Evolutionary conservation across 2,329 filamentous ascomycete species (phyloP), one percentile per base, ranked within the genome.

Genomic region (Thielaviopsis ethacetica): DNA sequence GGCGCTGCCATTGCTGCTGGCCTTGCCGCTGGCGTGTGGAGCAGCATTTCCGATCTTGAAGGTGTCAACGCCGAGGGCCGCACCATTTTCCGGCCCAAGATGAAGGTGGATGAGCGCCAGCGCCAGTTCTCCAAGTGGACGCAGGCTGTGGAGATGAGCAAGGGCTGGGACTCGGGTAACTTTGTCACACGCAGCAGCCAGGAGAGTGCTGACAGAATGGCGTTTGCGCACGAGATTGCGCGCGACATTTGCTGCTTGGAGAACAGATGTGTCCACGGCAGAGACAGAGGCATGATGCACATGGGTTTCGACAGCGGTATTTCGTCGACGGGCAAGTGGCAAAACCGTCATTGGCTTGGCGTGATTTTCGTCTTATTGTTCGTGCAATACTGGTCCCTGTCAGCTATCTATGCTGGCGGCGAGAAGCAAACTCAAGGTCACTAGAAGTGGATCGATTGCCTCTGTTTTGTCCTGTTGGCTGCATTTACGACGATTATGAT

Each of bases 1-100:
- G 90, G 90, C 26, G 89, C 90, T 15, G 90, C 90, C 54, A 91
- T 95, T 65, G 88, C 90, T 17, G 90, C 90, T 9, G 90, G 87
- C n/a, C 82, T 95, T 61, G 88, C 89, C 9, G 82, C 87, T 13
- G 84, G 80, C 52, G 81, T 91, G 38, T 95, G 89, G 88, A 79
- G 81, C 63, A 78, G 82, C 66, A 82, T 93, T 60, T 79, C 83
- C 27, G 86, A 91, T 65, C 73, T 95, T 34, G 81, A 81, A 65
- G 75, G 83, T 62, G 83, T 93, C 69, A 89, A 89, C 69, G 82
- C 78, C 61, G 76, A 78, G 57, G 86, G 84, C 56, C 78, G 84
- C 58, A 85, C 77, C 62, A 77, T 81, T 19, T 95, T 95, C 68
- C 72, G 79, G 65, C 87, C 88, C 0, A 72, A 80, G 63, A 80